These are phyloP conservation scores for Pistacia vera DNA, from an alignment of 345 rosid genomes.

Conservation along the genomic window DNA sequence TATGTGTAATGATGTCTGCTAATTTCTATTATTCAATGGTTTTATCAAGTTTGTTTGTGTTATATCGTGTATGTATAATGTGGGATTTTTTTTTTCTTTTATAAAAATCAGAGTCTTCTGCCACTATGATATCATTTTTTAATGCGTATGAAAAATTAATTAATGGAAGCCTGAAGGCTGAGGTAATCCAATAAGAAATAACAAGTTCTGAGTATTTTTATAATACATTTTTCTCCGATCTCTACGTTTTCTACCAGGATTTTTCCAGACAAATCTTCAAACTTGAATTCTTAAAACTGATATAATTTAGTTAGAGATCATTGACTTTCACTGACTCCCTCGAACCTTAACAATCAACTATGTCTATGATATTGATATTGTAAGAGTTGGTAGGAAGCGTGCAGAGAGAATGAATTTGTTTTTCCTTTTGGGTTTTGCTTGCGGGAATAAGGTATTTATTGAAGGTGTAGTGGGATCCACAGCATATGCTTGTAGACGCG, in stretches of 20 bases:
- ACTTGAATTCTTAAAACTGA: not conserved
- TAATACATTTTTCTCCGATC: too few species aligned
- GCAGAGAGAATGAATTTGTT: not conserved
- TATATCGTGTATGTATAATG: too few species aligned
- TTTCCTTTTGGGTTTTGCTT: not conserved
- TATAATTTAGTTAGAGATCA: not conserved
- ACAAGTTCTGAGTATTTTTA: too few species aligned
- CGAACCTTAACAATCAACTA: too few species aligned
- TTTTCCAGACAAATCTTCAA: not conserved
- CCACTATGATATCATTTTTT: too few species aligned
- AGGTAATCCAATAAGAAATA: too few species aligned
- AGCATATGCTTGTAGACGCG: slow-evolving; percentile 40
- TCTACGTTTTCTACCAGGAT: not conserved
- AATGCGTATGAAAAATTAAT: too few species aligned
- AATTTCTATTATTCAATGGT: not conserved
- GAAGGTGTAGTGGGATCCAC: slow-evolving; percentile 27
- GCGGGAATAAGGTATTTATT: not conserved
- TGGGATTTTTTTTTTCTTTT: too few species aligned
- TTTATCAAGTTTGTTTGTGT: not conserved
- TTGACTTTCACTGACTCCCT: too few species aligned
- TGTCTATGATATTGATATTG: too few species aligned
- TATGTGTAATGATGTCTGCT: slow-evolving; percentile 13
- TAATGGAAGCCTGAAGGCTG: too few species aligned
- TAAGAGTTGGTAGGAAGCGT: not conserved
- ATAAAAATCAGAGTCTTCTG: too few species aligned